Conservation (phyloP, 108 stramenopile genomes). For the Aureococcus anophagefferens region DNA sequence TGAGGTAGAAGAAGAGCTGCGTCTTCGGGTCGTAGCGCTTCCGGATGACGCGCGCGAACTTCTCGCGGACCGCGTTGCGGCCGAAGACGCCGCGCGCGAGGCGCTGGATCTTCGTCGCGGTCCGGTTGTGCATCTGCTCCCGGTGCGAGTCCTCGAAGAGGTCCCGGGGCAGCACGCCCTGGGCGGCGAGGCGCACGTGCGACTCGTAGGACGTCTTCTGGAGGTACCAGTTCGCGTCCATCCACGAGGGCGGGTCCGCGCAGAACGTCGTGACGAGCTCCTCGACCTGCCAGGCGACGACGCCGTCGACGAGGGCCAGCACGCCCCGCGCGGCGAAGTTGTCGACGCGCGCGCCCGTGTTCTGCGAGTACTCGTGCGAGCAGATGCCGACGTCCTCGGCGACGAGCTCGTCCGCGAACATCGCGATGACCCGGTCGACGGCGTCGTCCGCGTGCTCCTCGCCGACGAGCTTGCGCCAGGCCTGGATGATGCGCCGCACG, state of each 20-base stretch:
- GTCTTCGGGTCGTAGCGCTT: neutral
- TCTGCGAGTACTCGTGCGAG: neutral
- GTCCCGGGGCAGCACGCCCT: neutral
- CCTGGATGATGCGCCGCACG: neutral
- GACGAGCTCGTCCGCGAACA: neutral
- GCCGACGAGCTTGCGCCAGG: neutral
- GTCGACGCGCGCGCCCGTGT: neutral
- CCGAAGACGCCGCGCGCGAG: neutral
- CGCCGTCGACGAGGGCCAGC: neutral
- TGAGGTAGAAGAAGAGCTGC: neutral
- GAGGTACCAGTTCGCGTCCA: neutral
- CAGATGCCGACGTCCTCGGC: neutral
- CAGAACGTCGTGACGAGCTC: neutral
- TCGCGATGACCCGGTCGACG: neutral
- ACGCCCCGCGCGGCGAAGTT: neutral
- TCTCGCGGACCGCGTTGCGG: neutral
- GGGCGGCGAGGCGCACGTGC: neutral
- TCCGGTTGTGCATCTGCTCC: neutral
- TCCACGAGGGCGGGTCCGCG: neutral
- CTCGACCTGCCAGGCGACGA: neutral
- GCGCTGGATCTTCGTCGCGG: neutral
- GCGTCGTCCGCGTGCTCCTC: neutral
- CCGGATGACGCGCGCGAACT: neutral
- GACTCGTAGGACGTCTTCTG: neutral
- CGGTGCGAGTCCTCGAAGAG: neutral